Percentiles rank a stretch among this genome's conserved stretches.
Conservation (phyloP, 345 rosid species). For the Populus alba region DNA sequence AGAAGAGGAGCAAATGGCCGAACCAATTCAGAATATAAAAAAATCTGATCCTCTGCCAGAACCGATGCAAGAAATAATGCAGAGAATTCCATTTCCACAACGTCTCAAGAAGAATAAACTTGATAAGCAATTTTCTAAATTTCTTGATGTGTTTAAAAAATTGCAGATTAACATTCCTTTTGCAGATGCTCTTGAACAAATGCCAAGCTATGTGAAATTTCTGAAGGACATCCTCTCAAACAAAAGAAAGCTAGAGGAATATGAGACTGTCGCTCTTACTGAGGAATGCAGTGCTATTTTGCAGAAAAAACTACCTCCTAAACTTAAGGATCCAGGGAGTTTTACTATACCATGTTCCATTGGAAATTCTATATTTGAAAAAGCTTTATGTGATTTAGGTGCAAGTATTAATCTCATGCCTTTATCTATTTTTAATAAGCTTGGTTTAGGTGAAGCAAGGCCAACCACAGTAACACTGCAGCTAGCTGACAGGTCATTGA, state of each 20-base stretch:
- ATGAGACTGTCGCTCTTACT: neutral
- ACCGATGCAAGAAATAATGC: neutral
- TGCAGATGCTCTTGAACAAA: neutral
- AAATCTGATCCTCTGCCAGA: accelerated
- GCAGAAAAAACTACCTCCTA: neutral
- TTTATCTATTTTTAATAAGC: neutral
- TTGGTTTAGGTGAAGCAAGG: neutral
- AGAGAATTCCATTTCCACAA: neutral
- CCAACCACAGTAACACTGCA: neutral
- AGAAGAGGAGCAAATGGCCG: too few relatives aligned
- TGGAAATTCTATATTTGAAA: neutral
- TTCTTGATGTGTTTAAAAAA: too few relatives aligned
- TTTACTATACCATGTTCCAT: neutral
- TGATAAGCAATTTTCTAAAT: neutral
- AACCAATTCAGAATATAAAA: neutral
- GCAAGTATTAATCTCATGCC: neutral
- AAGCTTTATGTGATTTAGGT: neutral
- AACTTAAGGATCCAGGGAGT: neutral
- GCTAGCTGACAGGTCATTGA: neutral
- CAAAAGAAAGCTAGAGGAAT: neutral
- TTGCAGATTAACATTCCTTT: neutral
- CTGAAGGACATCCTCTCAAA: neutral
- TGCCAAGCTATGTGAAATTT: neutral
- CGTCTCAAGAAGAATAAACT: neutral
- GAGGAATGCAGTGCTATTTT: neutral